These are phyloP conservation scores for Allantophomopsis cytisporea DNA, from an alignment of 2,329 filamentous ascomycete species.

Conservation along the genomic window DNA sequence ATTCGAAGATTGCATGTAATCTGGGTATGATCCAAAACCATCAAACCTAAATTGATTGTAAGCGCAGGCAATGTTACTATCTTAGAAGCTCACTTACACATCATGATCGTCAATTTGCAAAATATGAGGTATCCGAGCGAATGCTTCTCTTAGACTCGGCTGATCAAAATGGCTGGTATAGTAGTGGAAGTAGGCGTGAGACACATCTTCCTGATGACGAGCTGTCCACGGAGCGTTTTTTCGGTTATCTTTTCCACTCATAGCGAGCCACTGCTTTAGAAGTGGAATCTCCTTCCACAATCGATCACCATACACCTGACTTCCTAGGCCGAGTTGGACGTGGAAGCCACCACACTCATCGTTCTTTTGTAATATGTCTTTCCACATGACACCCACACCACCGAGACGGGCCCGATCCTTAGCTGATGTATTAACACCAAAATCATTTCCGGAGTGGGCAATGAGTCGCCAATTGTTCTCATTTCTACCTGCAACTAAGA, in stretches of 20 bases:
- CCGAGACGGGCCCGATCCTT: constrained; percentile 78
- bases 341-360: constrained; percentile 94
- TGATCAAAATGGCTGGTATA: constrained; percentile 98
- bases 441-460: constrained; percentile 92
- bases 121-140: constrained; percentile 92
- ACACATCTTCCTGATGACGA: constrained; percentile 87
- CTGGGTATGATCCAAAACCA: constrained; percentile 91
- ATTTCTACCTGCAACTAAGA: constrained; percentile 78
- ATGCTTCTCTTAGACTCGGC: constrained; percentile 84
- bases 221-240: constrained; percentile 89
- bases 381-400: constrained; percentile 95
- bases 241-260: constrained; percentile 83
- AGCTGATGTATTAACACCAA: constrained; percentile 74
- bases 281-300: constrained; percentile 93
- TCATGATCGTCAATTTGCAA: constrained; percentile 94
- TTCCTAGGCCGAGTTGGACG: constrained; percentile 79
- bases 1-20: constrained; percentile 95
- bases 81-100: constrained; percentile 52
- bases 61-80: constrained; percentile 1
- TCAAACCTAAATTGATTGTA: constrained; percentile 58
- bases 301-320: constrained; percentile 90
- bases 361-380: constrained; percentile 95
- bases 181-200: constrained; percentile 96
- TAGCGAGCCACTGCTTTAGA: constrained; percentile 87
- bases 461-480: constrained; percentile 95